phyloP scores from a whole-genome alignment of 495 filamentous ascomycete genomes.

The Aspergillus mulundensis region DNA sequence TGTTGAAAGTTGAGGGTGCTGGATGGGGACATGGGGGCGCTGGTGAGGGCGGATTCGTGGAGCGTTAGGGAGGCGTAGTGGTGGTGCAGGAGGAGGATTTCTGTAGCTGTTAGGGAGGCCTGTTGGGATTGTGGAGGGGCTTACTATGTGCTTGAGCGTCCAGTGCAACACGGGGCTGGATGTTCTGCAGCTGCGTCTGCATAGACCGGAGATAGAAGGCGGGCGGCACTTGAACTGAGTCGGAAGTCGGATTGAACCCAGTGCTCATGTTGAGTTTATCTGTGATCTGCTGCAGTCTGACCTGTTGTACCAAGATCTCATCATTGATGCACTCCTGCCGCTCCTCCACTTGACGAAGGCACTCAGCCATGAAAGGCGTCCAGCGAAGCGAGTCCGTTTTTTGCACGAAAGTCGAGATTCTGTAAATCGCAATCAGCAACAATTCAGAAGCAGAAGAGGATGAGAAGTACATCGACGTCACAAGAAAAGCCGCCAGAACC shows the following conservation, averaged over 20 bases:
- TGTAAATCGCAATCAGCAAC: slow-evolving; percentile 16
- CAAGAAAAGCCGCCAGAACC: slow-evolving; percentile 49
- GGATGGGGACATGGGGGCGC: slow-evolving; percentile 14
- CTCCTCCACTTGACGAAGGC: slow-evolving; percentile 39
- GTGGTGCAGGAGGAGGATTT: slow-evolving; percentile 32
- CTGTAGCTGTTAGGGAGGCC: slow-evolving; percentile 16
- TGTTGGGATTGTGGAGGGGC: slow-evolving; percentile 4
- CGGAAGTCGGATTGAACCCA: neutral
- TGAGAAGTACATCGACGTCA: slow-evolving; percentile 53
- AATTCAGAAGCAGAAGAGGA: neutral
- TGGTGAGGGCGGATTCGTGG: slow-evolving; percentile 35
- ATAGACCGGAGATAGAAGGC: slow-evolving; percentile 43
- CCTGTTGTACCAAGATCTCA: slow-evolving; percentile 44
- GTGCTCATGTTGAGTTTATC: slow-evolving; percentile 20
- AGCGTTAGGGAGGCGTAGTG: slow-evolving; percentile 41
- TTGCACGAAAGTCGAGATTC: slow-evolving; percentile 40
- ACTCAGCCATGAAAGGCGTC: slow-evolving; percentile 52
- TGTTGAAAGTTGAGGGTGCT: slow-evolving; percentile 25
- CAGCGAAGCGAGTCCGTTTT: slow-evolving; percentile 47
- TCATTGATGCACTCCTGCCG: slow-evolving; percentile 47
- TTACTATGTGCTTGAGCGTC: slow-evolving; percentile 38
- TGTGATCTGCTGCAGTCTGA: slow-evolving; percentile 43
- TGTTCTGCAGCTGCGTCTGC: slow-evolving; percentile 37
- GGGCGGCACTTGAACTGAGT: slow-evolving; percentile 17
- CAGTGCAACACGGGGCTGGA: slow-evolving; percentile 31